Percentiles rank a stretch among this genome's conserved stretches.
Conservation (phyloP, 2,329 filamentous ascomycete genomes). For the Phaeoacremonium minimum region DNA sequence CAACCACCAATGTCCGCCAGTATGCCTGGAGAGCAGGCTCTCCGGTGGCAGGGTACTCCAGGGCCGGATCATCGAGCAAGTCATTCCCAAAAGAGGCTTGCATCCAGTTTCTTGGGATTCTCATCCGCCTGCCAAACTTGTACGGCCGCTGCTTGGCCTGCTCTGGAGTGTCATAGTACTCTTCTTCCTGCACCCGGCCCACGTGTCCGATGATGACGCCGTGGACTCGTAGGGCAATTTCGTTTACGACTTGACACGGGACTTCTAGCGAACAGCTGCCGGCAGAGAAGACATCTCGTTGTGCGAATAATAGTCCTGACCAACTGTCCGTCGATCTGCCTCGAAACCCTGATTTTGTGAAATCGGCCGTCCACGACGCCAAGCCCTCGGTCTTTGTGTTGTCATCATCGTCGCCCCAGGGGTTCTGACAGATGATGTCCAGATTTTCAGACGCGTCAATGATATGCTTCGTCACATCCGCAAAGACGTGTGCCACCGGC, state of each 20-base stretch:
- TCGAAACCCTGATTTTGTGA: not conserved
- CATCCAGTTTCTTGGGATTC: conserved; percentile 1
- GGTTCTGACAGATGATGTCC: conserved; percentile 12
- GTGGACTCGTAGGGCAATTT: not conserved
- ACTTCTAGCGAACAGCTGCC: not conserved
- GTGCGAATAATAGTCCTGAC: conserved; percentile 2
- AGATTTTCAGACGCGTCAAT: conserved; percentile 8
- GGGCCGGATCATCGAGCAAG: not conserved
- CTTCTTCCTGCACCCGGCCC: not conserved
- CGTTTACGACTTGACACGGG: not conserved
- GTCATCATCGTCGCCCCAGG: conserved; percentile 4
- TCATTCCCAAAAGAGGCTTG: conserved; percentile 1
- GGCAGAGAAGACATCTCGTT: conserved; percentile 1
- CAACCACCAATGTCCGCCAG: conserved; percentile 8
- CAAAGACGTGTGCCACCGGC: conserved; percentile 4
- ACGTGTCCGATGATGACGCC: not conserved
- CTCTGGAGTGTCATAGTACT: not conserved
- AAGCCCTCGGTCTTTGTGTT: not conserved
- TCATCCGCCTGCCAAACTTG: not conserved
- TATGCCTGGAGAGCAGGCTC: conserved; percentile 5
- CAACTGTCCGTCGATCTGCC: not conserved
- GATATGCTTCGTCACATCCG: conserved; percentile 2
- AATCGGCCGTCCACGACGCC: conserved; percentile 6
- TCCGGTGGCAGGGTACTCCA: not conserved
- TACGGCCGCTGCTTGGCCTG: not conserved